Percentiles rank a stretch among this genome's conserved stretches.
Evolutionary conservation across 2,329 filamentous ascomycete genomes (phyloP).

Genomic region (Colletotrichum lini): DNA sequence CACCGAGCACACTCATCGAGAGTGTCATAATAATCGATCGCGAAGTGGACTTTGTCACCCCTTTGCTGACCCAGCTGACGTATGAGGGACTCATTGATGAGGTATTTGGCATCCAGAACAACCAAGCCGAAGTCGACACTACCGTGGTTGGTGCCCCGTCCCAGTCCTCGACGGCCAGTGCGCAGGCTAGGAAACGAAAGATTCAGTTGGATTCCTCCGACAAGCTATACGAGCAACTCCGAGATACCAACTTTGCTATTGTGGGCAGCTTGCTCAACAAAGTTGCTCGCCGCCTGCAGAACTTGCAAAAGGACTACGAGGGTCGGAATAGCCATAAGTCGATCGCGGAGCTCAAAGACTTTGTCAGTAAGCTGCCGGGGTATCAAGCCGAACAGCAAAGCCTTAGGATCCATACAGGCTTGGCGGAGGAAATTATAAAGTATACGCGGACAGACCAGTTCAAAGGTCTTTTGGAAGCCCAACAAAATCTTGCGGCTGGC

Average conservation of each 20-base stretch:
- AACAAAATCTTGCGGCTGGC: slow-evolving; percentile 94
- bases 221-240: slow-evolving; percentile 87
- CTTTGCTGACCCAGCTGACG: slow-evolving; percentile 92
- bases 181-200: slow-evolving; percentile 82
- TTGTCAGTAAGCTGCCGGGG: slow-evolving; percentile 92
- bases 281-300: slow-evolving; percentile 86
- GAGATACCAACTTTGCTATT: slow-evolving; percentile 95
- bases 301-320: slow-evolving; percentile 89
- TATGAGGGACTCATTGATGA: slow-evolving; percentile 98
- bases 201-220: slow-evolving; percentile 92
- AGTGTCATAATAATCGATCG: slow-evolving; percentile 95
- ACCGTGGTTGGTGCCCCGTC: slow-evolving; percentile 86
- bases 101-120: slow-evolving; percentile 90
- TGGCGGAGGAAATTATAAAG: slow-evolving; percentile 96
- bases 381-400: slow-evolving; percentile 96
- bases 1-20: slow-evolving; percentile 89
- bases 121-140: slow-evolving; percentile 92
- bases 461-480: slow-evolving; percentile 88
- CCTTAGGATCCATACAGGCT: slow-evolving; percentile 89
- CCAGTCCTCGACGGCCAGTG: slow-evolving; percentile 68
- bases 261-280: slow-evolving; percentile 92
- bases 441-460: slow-evolving; percentile 92
- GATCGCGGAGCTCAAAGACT: slow-evolving; percentile 89
- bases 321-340: slow-evolving; percentile 88
- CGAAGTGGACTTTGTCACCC: slow-evolving; percentile 93